Percentiles rank a stretch among this genome's conserved stretches.
phyloP scores from a whole-genome alignment of 2,329 filamentous ascomycete genomes.

The Clonostachys byssicola region DNA sequence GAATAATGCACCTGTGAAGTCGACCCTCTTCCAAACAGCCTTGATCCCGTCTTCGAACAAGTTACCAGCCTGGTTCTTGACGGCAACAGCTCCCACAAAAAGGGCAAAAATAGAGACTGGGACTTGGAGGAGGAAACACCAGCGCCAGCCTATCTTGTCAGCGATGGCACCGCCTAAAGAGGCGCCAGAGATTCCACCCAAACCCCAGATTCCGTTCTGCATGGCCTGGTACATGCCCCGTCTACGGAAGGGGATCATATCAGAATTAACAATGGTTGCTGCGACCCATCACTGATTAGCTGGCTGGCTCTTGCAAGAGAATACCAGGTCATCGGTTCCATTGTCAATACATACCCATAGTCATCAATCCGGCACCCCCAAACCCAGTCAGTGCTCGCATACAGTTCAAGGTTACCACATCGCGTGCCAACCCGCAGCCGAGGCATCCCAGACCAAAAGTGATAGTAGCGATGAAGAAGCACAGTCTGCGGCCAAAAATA shows the following conservation, averaged over 20 bases:
- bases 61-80: conserved; percentile 37
- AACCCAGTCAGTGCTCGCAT: conserved; percentile 66
- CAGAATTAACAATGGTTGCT: conserved; percentile 54
- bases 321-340: background rate
- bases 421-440: conserved; percentile 58
- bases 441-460: conserved; percentile 60
- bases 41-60: conserved; percentile 18
- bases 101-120: conserved; percentile 54
- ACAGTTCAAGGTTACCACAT: conserved; percentile 56
- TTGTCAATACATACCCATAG: conserved; percentile 47
- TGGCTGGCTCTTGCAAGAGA: background rate
- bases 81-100: conserved; percentile 44
- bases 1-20: conserved; percentile 52
- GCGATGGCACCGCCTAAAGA: conserved; percentile 62
- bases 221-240: conserved; percentile 57
- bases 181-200: conserved; percentile 59
- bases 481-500: conserved; percentile 58
- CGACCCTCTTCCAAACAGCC: conserved; percentile 48
- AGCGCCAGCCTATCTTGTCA: conserved; percentile 63
- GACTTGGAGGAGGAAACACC: conserved; percentile 61
- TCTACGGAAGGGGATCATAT: conserved; percentile 54
- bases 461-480: conserved; percentile 60
- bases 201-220: conserved; percentile 58
- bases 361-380: conserved; percentile 64
- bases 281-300: conserved; percentile 1